phyloP scores from a whole-genome alignment of 1,284 basidiomycete species.

The Ustanciosporium gigantosporum region DNA sequence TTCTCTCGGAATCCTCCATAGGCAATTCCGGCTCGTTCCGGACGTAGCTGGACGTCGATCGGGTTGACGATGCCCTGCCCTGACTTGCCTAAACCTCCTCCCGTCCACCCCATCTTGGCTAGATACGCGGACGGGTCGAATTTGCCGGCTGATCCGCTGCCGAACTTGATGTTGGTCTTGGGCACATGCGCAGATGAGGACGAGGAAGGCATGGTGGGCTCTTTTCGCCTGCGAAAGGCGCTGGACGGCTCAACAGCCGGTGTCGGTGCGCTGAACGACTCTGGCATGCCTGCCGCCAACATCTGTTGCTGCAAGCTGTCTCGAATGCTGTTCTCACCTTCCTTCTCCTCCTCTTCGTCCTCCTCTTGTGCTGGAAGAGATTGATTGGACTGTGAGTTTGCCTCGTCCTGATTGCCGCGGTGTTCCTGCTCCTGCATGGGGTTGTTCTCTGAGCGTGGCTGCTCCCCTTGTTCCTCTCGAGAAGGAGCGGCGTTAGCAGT shows the following conservation, averaged over 20 bases:
- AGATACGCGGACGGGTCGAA: conserved; percentile 57
- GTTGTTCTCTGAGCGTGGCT: no score
- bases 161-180: conserved; percentile 34
- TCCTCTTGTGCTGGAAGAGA: no score
- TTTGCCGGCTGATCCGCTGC: conserved; percentile 13
- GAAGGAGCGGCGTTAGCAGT: background rate
- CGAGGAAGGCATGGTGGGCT: background rate
- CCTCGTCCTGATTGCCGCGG: background rate
- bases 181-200: conserved; percentile 1
- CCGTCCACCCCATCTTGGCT: conserved; percentile 58
- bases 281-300: background rate
- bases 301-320: background rate
- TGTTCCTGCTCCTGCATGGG: background rate
- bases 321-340: no score
- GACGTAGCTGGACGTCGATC: conserved; percentile 57
- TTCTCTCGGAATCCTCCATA: conserved; percentile 59
- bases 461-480: background rate
- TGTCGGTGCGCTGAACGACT: background rate
- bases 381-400: background rate
- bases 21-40: conserved; percentile 56
- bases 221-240: background rate
- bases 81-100: conserved; percentile 55
- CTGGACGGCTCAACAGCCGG: background rate
- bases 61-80: conserved; percentile 58
- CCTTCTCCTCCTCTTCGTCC: no score